Evolutionary conservation across 2,329 filamentous ascomycete genomes (phyloP), one percentile per base, ranked within the genome.

Genomic region (Xylaria polymorpha): DNA sequence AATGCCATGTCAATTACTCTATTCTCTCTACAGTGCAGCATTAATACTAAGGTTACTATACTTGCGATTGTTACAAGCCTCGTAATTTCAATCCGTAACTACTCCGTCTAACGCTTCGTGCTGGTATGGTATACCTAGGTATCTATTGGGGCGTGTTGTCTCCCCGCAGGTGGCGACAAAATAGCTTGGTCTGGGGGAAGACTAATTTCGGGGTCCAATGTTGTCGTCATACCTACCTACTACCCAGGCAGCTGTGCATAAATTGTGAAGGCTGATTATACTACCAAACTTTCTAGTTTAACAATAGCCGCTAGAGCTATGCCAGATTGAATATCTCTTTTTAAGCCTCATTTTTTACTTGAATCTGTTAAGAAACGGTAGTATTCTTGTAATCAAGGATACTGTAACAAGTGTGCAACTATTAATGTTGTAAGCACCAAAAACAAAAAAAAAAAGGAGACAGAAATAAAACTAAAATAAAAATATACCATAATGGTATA

Each of bases 211-310:
- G 51, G 60, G 39, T 62, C 44, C 53, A 58, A 59, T 46, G 18
- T 35, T 60, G 66, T 67, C 60, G 66, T 64, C 66, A 67, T 67
- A 59, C 35, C n/a, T n/a, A 20, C 10, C 10, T 48, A 43, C 41
- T n/a, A n/a, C 32, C 8, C 32, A 4, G 10, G 41, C 14, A 43
- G 41, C 10, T 8, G 7, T 4, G 35, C 35, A 12, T 12, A 37
- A 37, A 37, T 37, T 37, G n/a, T 12, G 8, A 37, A 37, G 35
- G 8, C 10, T 37, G 35, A 37, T 9, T 4, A 12, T 25, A 25
- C 20, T 48, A 29, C 46, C 46, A 18, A 25, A 48, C n/a, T n/a
- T n/a, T 25, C 12, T 25, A 14, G 25, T 22, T 50, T 18, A 20
- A 50, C 46, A 29, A 29, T 29, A 15, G 14, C 46, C 22, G 46